Evolutionary conservation across 345 rosid species (phyloP).

Genomic region (Eucalyptus sp.): DNA sequence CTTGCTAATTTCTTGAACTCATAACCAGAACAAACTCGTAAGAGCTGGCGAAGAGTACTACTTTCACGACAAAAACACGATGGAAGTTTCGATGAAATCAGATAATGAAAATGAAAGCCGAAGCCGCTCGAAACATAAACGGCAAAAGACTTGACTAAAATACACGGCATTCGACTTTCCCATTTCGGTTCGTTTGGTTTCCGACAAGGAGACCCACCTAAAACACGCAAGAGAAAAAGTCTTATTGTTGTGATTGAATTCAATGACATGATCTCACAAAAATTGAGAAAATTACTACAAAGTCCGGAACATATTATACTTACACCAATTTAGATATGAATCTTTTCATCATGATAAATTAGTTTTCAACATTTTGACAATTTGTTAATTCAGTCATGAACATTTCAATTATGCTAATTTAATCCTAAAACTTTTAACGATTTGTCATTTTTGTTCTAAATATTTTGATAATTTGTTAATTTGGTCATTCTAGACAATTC

Average conservation of each 20-base stretch:
- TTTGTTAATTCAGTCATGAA: accelerated
- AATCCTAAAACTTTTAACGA: accelerated
- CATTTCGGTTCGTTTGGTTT: not conserved
- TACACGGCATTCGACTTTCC: not conserved
- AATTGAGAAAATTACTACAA: not conserved
- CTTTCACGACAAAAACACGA: not conserved
- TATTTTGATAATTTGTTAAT: no score
- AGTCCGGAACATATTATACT: no score
- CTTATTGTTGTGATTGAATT: not conserved
- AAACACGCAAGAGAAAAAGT: not conserved
- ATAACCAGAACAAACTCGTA: not conserved
- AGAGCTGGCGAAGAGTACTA: not conserved
- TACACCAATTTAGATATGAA: accelerated
- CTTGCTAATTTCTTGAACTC: not conserved
- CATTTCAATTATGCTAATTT: no score
- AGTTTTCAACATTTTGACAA: no score
- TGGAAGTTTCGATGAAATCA: not conserved
- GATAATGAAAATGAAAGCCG: not conserved
- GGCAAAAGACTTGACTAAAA: not conserved
- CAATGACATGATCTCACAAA: not conserved
- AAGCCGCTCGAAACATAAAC: not conserved
- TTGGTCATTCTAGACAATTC: no score
- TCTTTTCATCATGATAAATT: no score
- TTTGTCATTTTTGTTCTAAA: no score
- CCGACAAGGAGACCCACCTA: not conserved